phyloP scores from a whole-genome alignment of 208 protist species.

The Acanthamoeba comandoni region DNA sequence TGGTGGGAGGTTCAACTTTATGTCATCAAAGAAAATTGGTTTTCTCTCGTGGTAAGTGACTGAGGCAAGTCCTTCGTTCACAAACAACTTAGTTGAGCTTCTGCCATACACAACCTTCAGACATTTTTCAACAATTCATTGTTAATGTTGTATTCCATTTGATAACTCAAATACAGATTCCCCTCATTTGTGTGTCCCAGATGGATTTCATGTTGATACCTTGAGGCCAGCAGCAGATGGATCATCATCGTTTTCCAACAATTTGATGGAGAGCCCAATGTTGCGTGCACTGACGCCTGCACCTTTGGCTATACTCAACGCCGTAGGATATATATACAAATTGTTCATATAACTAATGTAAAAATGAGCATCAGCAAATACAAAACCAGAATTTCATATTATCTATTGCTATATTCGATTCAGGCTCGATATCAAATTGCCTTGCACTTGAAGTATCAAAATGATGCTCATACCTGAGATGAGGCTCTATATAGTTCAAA shows the following conservation, averaged over 20 bases:
- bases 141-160: no score
- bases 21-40: slow-evolving; percentile 44
- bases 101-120: slow-evolving; percentile 41
- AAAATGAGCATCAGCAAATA: no score
- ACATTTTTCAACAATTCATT: not conserved
- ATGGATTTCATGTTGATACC: slow-evolving; percentile 7
- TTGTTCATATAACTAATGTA: slow-evolving; percentile 39
- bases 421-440: no score
- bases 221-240: not conserved
- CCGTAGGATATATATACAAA: slow-evolving; percentile 21
- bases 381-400: no score
- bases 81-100: slow-evolving; percentile 17
- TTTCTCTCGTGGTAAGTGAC: slow-evolving; percentile 46
- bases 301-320: not conserved
- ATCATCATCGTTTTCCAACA: slow-evolving; percentile 8
- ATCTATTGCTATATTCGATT: no score
- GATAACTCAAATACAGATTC: no score
- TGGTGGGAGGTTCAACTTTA: slow-evolving; percentile 35
- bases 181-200: no score
- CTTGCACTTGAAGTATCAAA: no score
- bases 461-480: no score
- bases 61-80: not conserved
- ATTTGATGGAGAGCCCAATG: slow-evolving; percentile 14
- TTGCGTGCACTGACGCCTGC: slow-evolving; percentile 24
- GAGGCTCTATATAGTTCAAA: not conserved